Percentiles rank a stretch among this genome's conserved stretches.
Evolutionary conservation across 2,329 filamentous ascomycete species (phyloP).

Genomic region (Epichloe typhina): DNA sequence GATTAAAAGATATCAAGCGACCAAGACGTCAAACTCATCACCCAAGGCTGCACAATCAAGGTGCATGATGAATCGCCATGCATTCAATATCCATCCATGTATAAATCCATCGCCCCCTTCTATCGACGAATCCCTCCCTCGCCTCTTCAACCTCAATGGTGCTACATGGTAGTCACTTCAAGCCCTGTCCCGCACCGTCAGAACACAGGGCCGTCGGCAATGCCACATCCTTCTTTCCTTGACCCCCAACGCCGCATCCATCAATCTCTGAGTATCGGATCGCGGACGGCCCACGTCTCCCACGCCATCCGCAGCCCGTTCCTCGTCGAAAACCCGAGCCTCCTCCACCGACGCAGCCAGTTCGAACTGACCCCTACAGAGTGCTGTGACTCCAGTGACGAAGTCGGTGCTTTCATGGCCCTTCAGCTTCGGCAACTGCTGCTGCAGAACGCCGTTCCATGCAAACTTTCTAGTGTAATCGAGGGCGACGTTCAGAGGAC

Average conservation of each 20-base stretch:
- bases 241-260: constrained; percentile 44
- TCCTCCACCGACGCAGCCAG: constrained; percentile 73
- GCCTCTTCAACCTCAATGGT: neutral
- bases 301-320: constrained; percentile 14
- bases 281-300: constrained; percentile 22
- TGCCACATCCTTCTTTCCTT: constrained; percentile 54
- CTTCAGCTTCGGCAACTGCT: constrained; percentile 49
- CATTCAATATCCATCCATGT: too few relatives aligned
- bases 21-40: too few relatives aligned
- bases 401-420: constrained; percentile 47
- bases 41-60: too few relatives aligned
- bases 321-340: constrained; percentile 33
- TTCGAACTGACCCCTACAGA: constrained; percentile 75
- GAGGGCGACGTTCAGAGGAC: constrained; percentile 57
- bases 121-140: too few relatives aligned
- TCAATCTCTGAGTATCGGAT: constrained; percentile 42
- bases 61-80: too few relatives aligned
- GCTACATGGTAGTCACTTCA: neutral
- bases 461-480: constrained; percentile 72
- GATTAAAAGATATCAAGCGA: too few relatives aligned
- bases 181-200: constrained; percentile 28
- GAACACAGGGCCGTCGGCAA: constrained; percentile 40
- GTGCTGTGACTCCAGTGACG: constrained; percentile 55
- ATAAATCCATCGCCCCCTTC: too few relatives aligned
- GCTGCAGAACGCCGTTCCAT: constrained; percentile 77